phyloP scores from a whole-genome alignment of 768 basidiomycete genomes.

The Rhodotorula babjevae region DNA sequence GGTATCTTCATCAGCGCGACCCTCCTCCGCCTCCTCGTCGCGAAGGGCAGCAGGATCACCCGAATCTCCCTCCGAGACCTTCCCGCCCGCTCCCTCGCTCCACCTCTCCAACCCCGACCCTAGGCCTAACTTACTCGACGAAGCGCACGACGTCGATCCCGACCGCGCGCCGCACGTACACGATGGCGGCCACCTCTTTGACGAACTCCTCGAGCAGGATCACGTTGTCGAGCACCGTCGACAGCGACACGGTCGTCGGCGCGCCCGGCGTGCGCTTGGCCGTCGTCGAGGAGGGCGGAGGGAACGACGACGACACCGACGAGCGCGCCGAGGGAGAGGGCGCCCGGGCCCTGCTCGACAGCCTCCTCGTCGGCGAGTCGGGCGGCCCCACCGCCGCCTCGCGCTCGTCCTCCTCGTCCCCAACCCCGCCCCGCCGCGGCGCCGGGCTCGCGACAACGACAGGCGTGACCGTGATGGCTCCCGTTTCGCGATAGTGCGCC shows the following conservation, averaged over 20 bases:
- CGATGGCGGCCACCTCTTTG: slow-evolving; percentile 81
- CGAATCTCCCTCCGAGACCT: not conserved
- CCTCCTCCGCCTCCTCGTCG: too few species aligned
- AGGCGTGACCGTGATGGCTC: slow-evolving; percentile 65
- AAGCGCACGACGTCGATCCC: slow-evolving; percentile 61
- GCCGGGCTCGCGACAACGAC: slow-evolving; percentile 52
- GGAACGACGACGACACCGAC: not conserved
- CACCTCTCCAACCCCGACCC: not conserved
- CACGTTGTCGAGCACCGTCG: slow-evolving; percentile 82
- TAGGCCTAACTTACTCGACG: slow-evolving; percentile 5
- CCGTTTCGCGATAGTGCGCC: slow-evolving; percentile 75
- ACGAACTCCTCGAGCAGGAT: slow-evolving; percentile 91
- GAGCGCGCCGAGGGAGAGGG: slow-evolving; percentile 1
- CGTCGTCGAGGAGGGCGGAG: too few species aligned
- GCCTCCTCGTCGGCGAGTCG: slow-evolving; percentile 25
- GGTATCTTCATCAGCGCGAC: not conserved
- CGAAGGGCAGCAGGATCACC: too few species aligned
- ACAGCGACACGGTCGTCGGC: slow-evolving; percentile 60
- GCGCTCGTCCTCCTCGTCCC: slow-evolving; percentile 42
- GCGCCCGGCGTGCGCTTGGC: not conserved
- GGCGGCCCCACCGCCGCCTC: slow-evolving; percentile 23
- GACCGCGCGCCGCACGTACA: slow-evolving; percentile 73
- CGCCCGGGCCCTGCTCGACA: slow-evolving; percentile 7
- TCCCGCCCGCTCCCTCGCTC: not conserved
- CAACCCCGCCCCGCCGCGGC: not conserved